Evolutionary conservation across 139 green algal species (phyloP).

Genomic region (Tetradesmus obliquus): DNA sequence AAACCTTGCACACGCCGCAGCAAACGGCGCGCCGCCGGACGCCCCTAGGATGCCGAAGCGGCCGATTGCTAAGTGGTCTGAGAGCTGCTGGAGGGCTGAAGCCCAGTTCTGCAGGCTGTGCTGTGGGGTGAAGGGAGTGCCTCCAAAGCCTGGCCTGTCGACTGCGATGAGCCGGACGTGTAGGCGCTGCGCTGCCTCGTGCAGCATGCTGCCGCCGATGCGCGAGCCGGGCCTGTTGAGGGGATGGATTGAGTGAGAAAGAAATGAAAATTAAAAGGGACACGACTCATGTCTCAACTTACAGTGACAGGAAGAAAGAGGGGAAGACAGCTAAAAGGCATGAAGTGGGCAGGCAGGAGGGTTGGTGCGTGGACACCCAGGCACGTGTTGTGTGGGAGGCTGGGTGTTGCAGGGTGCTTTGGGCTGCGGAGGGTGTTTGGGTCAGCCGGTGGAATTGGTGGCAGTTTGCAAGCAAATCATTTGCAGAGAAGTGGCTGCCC

Average conservation of each 20-base stretch:
- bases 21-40: constrained; percentile 32
- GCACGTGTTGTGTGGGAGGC: too few relatives aligned
- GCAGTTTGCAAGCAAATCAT: too few relatives aligned
- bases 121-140: not conserved
- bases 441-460: too few relatives aligned
- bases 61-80: not conserved
- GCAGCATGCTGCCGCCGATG: constrained; percentile 32
- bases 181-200: constrained; percentile 1
- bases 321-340: too few relatives aligned
- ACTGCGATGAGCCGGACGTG: constrained; percentile 1
- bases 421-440: too few relatives aligned
- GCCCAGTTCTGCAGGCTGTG: constrained; percentile 14
- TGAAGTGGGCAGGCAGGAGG: too few relatives aligned
- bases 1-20: constrained; percentile 24
- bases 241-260: not conserved
- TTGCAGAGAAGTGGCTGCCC: too few relatives aligned
- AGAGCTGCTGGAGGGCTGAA: not conserved
- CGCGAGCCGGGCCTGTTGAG: constrained; percentile 22
- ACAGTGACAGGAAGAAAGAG: too few relatives aligned
- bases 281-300: too few relatives aligned
- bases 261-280: not conserved
- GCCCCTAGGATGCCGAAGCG: constrained; percentile 17
- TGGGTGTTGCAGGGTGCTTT: too few relatives aligned
- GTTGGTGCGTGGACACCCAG: too few relatives aligned
- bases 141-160: constrained; percentile 27